Conservation (phyloP, 176 grass and related monocot genomes). For the Avena insularis region DNA sequence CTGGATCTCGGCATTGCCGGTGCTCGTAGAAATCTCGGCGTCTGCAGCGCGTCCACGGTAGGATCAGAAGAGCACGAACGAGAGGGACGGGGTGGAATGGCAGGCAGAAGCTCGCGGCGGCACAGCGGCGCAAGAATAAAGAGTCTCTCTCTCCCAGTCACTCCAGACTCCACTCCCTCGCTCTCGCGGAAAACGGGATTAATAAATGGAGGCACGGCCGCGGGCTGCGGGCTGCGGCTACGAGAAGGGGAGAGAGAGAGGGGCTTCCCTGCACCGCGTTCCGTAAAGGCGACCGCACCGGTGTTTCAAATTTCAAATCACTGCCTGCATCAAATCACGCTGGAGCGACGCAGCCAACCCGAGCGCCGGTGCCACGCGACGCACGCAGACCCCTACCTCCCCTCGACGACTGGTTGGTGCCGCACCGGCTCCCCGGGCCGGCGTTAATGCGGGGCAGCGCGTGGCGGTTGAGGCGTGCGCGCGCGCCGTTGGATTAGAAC, state of each 20-base stretch:
- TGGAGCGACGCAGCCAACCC: neutral
- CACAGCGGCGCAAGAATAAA: conserved; percentile 4
- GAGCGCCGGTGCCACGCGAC: too few species aligned
- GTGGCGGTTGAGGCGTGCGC: neutral
- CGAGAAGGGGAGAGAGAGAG: neutral
- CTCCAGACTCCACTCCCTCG: neutral
- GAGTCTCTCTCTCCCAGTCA: neutral
- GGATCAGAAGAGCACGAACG: neutral
- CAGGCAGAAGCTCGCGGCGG: neutral
- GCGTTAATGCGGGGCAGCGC: conserved; percentile 35
- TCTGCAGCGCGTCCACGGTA: conserved; percentile 17
- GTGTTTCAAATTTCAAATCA: conserved; percentile 57
- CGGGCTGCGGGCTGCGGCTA: conserved; percentile 5
- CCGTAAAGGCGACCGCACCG: conserved; percentile 17
- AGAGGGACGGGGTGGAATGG: conserved; percentile 27
- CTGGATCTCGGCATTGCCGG: conserved; percentile 67
- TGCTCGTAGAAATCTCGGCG: neutral
- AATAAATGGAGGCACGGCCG: conserved; percentile 30
- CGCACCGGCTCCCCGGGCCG: neutral
- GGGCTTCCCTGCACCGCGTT: conserved; percentile 4
- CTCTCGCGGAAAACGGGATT: conserved; percentile 46
- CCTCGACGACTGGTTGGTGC: conserved; percentile 5
- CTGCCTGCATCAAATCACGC: neutral
- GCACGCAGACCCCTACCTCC: too few species aligned
- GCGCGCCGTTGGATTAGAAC: neutral